Evolutionary conservation across 1,284 basidiomycete genomes (phyloP).

Genomic region (Spongispora temasekensis): DNA sequence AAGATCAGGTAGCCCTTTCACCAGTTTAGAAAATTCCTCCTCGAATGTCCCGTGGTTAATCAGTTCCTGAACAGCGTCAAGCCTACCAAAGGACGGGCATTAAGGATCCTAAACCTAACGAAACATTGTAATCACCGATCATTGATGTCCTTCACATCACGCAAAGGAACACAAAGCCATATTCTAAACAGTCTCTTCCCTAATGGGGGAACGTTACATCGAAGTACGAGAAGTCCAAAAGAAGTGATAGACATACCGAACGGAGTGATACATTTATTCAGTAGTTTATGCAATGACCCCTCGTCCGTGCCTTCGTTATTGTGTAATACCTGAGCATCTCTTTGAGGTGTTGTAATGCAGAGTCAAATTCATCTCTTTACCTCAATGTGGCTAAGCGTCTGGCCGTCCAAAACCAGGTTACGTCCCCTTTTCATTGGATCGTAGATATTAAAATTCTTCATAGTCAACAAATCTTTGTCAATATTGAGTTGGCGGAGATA

Average conservation of each 20-base stretch:
- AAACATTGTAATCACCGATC: constrained; percentile 56
- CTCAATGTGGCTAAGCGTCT: constrained; percentile 92
- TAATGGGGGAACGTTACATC: constrained; percentile 31
- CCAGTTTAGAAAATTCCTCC: constrained; percentile 69
- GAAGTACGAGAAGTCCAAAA: constrained; percentile 9
- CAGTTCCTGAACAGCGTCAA: constrained; percentile 91
- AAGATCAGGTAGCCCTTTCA: constrained; percentile 86
- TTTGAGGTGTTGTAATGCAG: constrained; percentile 13
- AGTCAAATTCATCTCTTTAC: constrained; percentile 40
- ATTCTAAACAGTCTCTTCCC: constrained; percentile 92
- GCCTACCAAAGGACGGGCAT: constrained; percentile 45
- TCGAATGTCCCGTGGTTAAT: constrained; percentile 78
- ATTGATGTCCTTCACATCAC: constrained; percentile 81
- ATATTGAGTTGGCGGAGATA: constrained; percentile 92
- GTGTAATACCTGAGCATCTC: constrained; percentile 64
- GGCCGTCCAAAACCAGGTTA: constrained; percentile 87
- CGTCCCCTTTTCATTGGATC: constrained; percentile 89
- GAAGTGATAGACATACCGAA: constrained; percentile 60
- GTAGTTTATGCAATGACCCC: constrained; percentile 80
- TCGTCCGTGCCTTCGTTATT: constrained; percentile 93
- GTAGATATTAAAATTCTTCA: constrained; percentile 96
- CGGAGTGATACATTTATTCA: constrained; percentile 87
- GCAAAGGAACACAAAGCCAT: constrained; percentile 91
- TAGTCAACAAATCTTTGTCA: constrained; percentile 88
- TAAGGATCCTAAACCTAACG: constrained; percentile 9